Base-by-base conservation (phyloP, 805 yeast genomes). In the Wickerhamomyces silvicola region DNA sequence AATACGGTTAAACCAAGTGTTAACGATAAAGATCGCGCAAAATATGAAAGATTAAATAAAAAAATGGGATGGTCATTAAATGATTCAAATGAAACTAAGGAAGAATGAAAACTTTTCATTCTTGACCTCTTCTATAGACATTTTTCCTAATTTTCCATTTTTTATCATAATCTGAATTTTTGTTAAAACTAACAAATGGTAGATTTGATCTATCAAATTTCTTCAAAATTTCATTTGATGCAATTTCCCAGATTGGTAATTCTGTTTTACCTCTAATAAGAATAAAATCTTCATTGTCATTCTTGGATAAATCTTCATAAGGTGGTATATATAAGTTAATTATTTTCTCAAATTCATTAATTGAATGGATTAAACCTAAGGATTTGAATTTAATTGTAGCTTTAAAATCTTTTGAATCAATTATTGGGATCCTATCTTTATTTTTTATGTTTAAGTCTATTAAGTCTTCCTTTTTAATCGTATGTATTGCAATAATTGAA, bases 1-100 rank as follows among this genome's bases (percentile, higher is more conserved):
- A 62, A 63, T 20, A 75, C 75, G 40, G 85, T 92, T 13, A 79
- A 81, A 41, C 97, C 97, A 1, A 82, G 94, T 54, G 98, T 90
- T 5, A 78, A 87, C 43, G 97, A 86, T 50, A 69, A 66, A 39
- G 97, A 88, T 50, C 70, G 96, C 40, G 46, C 63, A 25, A 82
- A 79, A 50, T 88, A 88, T 52, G 92, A 84, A 37, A 64, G 68
- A 41, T 60, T 86, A 49, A 82, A 80, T 44, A 79, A 72, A 52
- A 68, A 78, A 40, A 68, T 85, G 73, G 90, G 87, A 0, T 79
- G 86, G 87, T 75, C 74, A 22, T 59, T 63, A 34, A 54, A 67
- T 20, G 57, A 58, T 10, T 60, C 54, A 27, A 47, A 46, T 30
- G 42, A 38, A 16, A 31, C 32, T 7, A 27, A 36, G 13, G 41